These are phyloP conservation scores for Oryza glaberrima DNA, from an alignment of 176 grass and related monocot genomes.

Conservation along the genomic window DNA sequence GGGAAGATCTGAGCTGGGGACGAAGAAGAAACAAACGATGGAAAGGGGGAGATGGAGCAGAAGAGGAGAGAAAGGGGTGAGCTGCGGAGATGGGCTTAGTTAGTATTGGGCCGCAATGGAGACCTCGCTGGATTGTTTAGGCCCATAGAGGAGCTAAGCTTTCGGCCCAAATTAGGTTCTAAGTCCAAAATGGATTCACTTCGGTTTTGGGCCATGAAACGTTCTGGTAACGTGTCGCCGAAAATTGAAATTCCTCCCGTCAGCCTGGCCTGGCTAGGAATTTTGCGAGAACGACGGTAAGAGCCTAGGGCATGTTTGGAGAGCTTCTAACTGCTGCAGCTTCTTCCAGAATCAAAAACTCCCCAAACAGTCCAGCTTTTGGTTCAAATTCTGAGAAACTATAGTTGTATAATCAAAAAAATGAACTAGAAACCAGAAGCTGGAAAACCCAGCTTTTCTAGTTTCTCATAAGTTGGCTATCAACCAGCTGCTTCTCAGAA, in stretches of 20 bases:
- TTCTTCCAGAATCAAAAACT: too few relatives aligned
- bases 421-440: too few relatives aligned
- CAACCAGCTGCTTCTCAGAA: too few relatives aligned
- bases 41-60: too few relatives aligned
- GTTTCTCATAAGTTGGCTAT: too few relatives aligned
- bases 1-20: constrained; percentile 46
- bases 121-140: neutral
- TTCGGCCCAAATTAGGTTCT: neutral
- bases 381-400: too few relatives aligned
- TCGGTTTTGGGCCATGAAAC: neutral
- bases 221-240: neutral
- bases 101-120: neutral
- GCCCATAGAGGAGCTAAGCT: neutral
- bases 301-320: too few relatives aligned
- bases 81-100: neutral
- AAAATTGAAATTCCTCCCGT: neutral
- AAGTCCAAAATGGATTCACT: neutral
- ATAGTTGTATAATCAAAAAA: too few relatives aligned
- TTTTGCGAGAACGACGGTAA: neutral
- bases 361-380: too few relatives aligned
- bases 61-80: neutral
- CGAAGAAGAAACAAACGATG: neutral
- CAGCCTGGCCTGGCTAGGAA: neutral
- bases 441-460: too few relatives aligned
- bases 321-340: too few relatives aligned